phyloP scores from a whole-genome alignment of 306 rosid species.

The Acmispon strigosus region DNA sequence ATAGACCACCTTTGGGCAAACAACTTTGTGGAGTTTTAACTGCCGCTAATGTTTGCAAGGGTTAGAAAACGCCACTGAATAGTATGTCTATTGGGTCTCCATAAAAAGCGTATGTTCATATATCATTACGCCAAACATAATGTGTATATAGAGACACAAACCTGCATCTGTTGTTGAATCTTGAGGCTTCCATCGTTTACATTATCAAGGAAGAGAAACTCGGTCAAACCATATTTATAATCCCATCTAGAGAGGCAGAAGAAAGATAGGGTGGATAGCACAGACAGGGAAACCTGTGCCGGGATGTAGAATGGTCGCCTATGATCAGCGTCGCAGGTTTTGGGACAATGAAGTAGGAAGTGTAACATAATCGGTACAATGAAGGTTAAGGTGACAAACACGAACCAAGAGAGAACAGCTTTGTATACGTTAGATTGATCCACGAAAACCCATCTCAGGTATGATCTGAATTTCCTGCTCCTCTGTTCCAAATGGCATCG shows the following conservation, averaged over 20 bases:
- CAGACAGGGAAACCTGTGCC: conserved; percentile 54
- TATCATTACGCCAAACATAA: no score
- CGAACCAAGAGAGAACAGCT: conserved; percentile 48
- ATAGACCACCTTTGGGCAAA: no score
- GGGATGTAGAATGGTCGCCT: conserved; percentile 56
- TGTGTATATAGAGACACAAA: no score
- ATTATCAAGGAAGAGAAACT: conserved; percentile 63
- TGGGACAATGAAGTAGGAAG: conserved; percentile 49
- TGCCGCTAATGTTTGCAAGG: no score
- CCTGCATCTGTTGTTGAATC: conserved; percentile 23
- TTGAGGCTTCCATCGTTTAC: conserved; percentile 36
- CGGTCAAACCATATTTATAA: conserved; percentile 39
- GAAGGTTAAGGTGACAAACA: conserved; percentile 41
- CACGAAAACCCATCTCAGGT: conserved; percentile 50
- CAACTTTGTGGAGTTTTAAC: no score
- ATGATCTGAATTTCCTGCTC: conserved; percentile 26
- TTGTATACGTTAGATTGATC: conserved; percentile 50
- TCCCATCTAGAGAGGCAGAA: conserved; percentile 46
- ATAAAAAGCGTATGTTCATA: no score
- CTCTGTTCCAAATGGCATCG: no score
- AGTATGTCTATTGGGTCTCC: no score
- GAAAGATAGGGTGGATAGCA: conserved; percentile 46
- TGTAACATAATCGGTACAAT: conserved; percentile 47
- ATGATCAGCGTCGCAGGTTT: conserved; percentile 54
- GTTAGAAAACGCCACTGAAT: no score